Conservation (phyloP, 2,329 filamentous ascomycete species). For the Pseudocercospora vitis region DNA sequence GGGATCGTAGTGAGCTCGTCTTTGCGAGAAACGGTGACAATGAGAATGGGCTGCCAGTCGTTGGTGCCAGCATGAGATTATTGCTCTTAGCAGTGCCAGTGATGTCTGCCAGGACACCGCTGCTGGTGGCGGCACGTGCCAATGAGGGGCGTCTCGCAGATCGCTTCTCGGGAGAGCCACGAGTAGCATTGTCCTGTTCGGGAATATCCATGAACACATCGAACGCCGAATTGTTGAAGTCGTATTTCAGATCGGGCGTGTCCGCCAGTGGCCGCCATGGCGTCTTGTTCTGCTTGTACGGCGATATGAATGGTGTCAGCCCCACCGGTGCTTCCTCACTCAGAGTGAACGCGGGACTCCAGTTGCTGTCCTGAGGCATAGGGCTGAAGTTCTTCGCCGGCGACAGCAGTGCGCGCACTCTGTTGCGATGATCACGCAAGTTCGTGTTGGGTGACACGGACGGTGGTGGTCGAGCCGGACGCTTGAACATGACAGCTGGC, state of each 20-base stretch:
- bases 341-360: constrained; percentile 67
- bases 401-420: constrained; percentile 77
- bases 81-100: constrained; percentile 56
- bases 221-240: constrained; percentile 44
- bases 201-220: constrained; percentile 58
- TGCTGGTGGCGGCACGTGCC: constrained; percentile 62
- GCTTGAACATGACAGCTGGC: constrained; percentile 78
- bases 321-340: constrained; percentile 61
- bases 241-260: constrained; percentile 30
- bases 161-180: constrained; percentile 68
- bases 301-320: constrained; percentile 45
- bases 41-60: constrained; percentile 32
- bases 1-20: constrained; percentile 27
- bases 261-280: constrained; percentile 38
- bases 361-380: constrained; percentile 56
- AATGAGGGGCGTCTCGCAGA: constrained; percentile 60
- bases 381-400: constrained; percentile 61
- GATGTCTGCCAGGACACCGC: constrained; percentile 62
- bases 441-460: constrained; percentile 94
- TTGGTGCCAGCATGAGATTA: constrained; percentile 36
- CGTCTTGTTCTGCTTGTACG: constrained; percentile 33
- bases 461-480: constrained; percentile 61
- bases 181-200: constrained; percentile 46
- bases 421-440: constrained; percentile 80
- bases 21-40: constrained; percentile 36